Percentiles rank a stretch among this genome's conserved stretches.
Evolutionary conservation across 2,329 filamentous ascomycete species (phyloP).

Genomic region (Phaeosphaeria sp.): DNA sequence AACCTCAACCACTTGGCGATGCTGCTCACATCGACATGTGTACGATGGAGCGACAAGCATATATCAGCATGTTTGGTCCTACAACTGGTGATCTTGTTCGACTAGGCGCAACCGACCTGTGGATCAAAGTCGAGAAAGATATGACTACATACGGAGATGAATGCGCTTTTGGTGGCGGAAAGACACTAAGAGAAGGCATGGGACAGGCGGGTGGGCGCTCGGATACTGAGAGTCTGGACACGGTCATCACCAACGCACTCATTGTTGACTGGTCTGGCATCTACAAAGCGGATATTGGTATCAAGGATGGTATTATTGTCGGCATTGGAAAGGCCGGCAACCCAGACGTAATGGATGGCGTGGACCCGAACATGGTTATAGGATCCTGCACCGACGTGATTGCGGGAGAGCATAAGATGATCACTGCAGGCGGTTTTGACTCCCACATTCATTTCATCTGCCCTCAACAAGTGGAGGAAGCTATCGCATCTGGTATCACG

Average conservation of each 20-base stretch:
- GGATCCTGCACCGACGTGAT: constrained; percentile 92
- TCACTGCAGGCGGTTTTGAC: constrained; percentile 90
- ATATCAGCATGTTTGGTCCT: constrained; percentile 89
- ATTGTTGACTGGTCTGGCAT: constrained; percentile 92
- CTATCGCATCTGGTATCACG: constrained; percentile 84
- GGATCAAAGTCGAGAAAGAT: constrained; percentile 89
- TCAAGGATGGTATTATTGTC: constrained; percentile 85
- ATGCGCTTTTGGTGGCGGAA: constrained; percentile 93
- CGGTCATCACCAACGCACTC: constrained; percentile 87
- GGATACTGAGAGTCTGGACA: constrained; percentile 77
- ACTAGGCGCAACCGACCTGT: constrained; percentile 83
- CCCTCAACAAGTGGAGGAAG: constrained; percentile 86
- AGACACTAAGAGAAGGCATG: constrained; percentile 94
- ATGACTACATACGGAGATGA: constrained; percentile 87
- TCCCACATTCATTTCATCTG: constrained; percentile 95
- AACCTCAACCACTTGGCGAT: constrained; percentile 68
- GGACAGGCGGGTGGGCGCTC: constrained; percentile 82
- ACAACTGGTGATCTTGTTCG: constrained; percentile 87
- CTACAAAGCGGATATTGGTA: constrained; percentile 94
- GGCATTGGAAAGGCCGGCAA: constrained; percentile 95
- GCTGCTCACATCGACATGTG: constrained; percentile 65
- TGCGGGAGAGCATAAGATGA: constrained; percentile 86
- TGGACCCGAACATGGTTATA: constrained; percentile 78
- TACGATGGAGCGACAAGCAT: constrained; percentile 78
- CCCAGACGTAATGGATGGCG: constrained; percentile 94